phyloP scores from a whole-genome alignment of 768 basidiomycete genomes.

The Peribolospora baueri region DNA sequence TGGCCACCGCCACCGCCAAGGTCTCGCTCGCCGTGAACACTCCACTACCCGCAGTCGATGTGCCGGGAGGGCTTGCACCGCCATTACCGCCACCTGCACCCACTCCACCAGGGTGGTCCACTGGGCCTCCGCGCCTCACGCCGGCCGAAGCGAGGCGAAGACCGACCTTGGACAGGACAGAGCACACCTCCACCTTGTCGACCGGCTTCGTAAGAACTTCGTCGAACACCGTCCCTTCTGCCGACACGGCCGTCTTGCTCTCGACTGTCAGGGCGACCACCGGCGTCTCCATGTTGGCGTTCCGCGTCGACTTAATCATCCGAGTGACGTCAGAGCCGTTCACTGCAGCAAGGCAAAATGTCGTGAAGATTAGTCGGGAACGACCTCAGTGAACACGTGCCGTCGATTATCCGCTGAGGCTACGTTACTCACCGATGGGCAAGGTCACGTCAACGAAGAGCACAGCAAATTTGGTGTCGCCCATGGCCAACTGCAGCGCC shows the following conservation, averaged over 20 bases:
- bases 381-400: neutral
- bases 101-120: too few relatives aligned
- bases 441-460: conserved; percentile 11
- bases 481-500: conserved; percentile 89
- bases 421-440: too few relatives aligned
- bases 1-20: neutral
- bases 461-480: conserved; percentile 36
- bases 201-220: conserved; percentile 57
- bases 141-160: conserved; percentile 23
- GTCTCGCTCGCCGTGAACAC: neutral
- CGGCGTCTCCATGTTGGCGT: conserved; percentile 77
- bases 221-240: conserved; percentile 18
- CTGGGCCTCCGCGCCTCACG: too few relatives aligned
- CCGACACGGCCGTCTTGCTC: neutral
- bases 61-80: neutral
- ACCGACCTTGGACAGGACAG: conserved; percentile 58
- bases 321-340: conserved; percentile 90
- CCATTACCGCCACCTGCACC: conserved; percentile 24
- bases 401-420: neutral
- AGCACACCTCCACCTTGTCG: conserved; percentile 59
- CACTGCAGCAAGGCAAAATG: conserved; percentile 25
- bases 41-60: neutral
- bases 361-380: neutral
- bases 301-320: conserved; percentile 90
- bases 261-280: conserved; percentile 49